Percentiles rank a stretch among this genome's conserved stretches.
phyloP scores from a whole-genome alignment of 768 basidiomycete species.

The Mycena rosella region DNA sequence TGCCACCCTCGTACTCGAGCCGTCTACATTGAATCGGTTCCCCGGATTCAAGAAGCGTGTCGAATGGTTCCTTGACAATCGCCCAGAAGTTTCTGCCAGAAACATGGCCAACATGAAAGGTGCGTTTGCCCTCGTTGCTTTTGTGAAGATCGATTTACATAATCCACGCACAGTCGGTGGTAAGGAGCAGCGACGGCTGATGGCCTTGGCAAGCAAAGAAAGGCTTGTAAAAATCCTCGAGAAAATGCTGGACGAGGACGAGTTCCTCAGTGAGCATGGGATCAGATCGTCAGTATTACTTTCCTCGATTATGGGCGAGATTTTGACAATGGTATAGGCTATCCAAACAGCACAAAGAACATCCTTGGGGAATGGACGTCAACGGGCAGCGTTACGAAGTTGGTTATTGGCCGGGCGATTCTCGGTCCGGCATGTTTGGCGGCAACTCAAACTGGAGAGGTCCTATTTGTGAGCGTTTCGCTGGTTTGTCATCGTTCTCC shows the following conservation, averaged over 20 bases:
- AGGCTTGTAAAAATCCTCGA: constrained; percentile 88
- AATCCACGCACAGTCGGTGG: constrained; percentile 60
- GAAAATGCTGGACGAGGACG: constrained; percentile 97
- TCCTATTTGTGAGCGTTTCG: constrained; percentile 79
- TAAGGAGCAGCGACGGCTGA: constrained; percentile 85
- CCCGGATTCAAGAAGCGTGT: constrained; percentile 99
- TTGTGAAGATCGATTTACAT: neutral
- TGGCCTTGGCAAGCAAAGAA: constrained; percentile 94
- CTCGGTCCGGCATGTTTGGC: constrained; percentile 97
- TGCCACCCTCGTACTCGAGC: constrained; percentile 94
- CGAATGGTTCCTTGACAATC: constrained; percentile 98
- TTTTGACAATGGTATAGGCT: constrained; percentile 60
- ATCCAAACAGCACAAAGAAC: constrained; percentile 90
- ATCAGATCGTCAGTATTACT: constrained; percentile 87
- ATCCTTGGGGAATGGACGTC: constrained; percentile 96
- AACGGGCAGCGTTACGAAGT: constrained; percentile 94
- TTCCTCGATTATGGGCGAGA: neutral
- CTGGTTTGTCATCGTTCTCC: neutral
- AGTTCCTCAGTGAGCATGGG: constrained; percentile 96
- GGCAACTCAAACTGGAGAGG: constrained; percentile 99
- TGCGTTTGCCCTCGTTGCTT: constrained; percentile 42
- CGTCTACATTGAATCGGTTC: constrained; percentile 88
- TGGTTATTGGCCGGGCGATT: constrained; percentile 98
- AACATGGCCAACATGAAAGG: constrained; percentile 98
- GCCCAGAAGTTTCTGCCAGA: constrained; percentile 86